These are phyloP conservation scores for Verticillium albo-atrum DNA, from an alignment of 2,329 filamentous ascomycete species.

Conservation along the genomic window DNA sequence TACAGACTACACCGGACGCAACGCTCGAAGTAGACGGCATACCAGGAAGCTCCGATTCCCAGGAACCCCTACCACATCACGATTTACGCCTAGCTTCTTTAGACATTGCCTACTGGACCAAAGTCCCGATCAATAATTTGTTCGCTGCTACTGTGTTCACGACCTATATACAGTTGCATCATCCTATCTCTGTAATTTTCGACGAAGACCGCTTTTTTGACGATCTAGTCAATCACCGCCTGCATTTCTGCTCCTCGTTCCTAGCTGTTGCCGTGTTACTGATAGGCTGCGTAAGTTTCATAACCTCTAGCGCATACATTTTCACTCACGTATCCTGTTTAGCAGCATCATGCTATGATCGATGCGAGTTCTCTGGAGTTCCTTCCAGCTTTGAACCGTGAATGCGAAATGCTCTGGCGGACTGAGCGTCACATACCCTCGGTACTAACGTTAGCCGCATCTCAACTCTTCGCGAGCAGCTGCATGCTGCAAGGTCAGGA, in stretches of 20 bases:
- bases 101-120: neutral
- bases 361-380: neutral
- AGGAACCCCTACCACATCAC: neutral
- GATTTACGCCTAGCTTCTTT: neutral
- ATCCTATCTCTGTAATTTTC: neutral
- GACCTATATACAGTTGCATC: neutral
- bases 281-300: neutral
- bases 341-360: neutral
- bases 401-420: neutral
- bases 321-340: neutral
- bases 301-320: neutral
- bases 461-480: neutral
- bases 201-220: neutral
- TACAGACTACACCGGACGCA: neutral
- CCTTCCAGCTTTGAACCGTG: neutral
- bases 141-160: neutral
- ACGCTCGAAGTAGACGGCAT: neutral
- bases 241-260: neutral
- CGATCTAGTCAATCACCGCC: neutral
- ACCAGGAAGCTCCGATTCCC: neutral
- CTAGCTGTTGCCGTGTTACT: neutral
- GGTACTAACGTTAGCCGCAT: neutral
- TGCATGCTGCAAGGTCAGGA: neutral
- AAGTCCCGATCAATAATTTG: neutral
- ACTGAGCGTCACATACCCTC: neutral